Evolutionary conservation across 495 filamentous ascomycete species (phyloP), one percentile per base, ranked within the genome.

Genomic region (Delitschia confertaspora): DNA sequence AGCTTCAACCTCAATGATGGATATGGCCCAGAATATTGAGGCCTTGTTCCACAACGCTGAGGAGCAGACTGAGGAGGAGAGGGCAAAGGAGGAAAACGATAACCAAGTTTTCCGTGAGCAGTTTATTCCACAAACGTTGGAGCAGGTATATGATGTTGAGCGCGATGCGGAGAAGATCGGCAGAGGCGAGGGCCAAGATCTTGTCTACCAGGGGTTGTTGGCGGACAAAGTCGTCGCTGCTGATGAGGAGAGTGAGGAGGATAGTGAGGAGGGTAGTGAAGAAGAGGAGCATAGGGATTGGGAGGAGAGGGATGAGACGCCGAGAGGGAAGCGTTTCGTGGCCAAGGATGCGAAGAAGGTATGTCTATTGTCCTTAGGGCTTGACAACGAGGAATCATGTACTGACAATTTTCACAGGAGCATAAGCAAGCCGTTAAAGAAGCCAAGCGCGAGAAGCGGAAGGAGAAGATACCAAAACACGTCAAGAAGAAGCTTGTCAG

Each of bases 101-200:
- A 82, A 80, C 36, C 83, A 91, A 45, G 89, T 98, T 6, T 98
- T 94, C 68, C 77, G 89, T 51, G 79, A 95, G 53, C 85, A 93
- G 56, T 95, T 86, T 58, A 95, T 98, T 33, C 91, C 91, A 3
- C 86, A 93, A 61, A 95, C 82, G 0, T 65, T 98, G 31, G 80
- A 95, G 53, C 83, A 96, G 47, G 91, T 96, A 1, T 95, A 95
- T 54, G 91, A 98, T 58, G 74, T 95, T 33, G 91, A 96, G 64
- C 79, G 88, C 50, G 91, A 96, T 52, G 82, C 79, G 4, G 77
- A 85, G 47, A 77, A 76, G 60, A 71, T 94, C 2, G 76, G 74
- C 1, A 71, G 77, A 13, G 88, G 84, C 7, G 68, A 79, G 32
- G 83, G 78, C 34, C 73, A 73, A 1, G 78, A 80, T 20, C 70